Evolutionary conservation across 768 basidiomycete species (phyloP), one percentile per base, ranked within the genome.

Genomic region (Holtermanniella nyarrowii): DNA sequence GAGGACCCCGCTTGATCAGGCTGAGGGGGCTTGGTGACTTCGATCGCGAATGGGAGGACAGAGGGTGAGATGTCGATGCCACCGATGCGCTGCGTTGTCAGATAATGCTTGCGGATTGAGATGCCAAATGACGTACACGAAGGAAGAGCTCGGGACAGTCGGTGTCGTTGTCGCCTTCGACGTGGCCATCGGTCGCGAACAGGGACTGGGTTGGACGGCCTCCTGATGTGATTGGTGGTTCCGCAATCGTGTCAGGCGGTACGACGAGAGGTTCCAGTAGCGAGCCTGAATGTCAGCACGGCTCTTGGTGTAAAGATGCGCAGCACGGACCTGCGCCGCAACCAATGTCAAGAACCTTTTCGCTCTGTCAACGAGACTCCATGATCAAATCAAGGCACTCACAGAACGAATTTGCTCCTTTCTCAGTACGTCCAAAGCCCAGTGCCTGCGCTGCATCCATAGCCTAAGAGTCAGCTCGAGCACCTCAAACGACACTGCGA

Each of bases 261-360:
- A 61, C 44, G 37, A 69, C 59, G 14, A 70, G 57, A 14, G 66
- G 66, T 48, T 66, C 58, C 24, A 67, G 61, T 20, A 69, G 49
- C 2, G 61, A 62, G 39, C 72, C 72, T 27, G 31, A 7, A 37
- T 37, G 31, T 37, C 31, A 37, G 31, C 31, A 7, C n/a, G n/a
- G n/a, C n/a, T n/a, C n/a, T n/a, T n/a, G n/a, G n/a, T n/a, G n/a
- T n/a, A n/a, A n/a, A n/a, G n/a, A n/a, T n/a, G n/a, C n/a, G 31
- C 10, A 16, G 16, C 31, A 37, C 31, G 31, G 31, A 37, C 31
- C 31, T 37, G 67, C 54, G 3, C 72, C 72, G 46, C 70, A 71
- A 18, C 72, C 72, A 20, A 73, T 62, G 42, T 73, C 72, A n/a
- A 73, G 54, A 14, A 67, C 63, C 65, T 67, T 22, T 37, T 22